Conservation (phyloP, 2,329 filamentous ascomycete species). For the Diplodia seriata region DNA sequence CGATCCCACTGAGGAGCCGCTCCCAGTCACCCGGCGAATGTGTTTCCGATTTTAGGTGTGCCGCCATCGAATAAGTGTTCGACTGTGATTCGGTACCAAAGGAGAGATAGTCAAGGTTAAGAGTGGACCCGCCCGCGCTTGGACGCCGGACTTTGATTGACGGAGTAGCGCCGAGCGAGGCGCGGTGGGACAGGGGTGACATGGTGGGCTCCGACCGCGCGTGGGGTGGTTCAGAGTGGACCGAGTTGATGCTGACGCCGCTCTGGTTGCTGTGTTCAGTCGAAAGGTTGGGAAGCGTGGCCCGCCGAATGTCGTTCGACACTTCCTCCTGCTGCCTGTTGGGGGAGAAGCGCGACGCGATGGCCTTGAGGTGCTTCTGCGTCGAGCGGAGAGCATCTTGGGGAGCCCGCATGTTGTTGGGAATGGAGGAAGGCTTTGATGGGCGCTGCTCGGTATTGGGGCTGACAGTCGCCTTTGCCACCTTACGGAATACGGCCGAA, state of each 20-base stretch:
- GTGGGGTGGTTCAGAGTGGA: conserved; percentile 52
- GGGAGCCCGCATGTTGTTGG: conserved; percentile 43
- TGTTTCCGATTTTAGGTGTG: conserved; percentile 52
- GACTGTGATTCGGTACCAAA: conserved; percentile 50
- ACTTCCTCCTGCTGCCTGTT: conserved; percentile 39
- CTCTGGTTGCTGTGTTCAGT: conserved; percentile 51
- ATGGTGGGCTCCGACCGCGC: conserved; percentile 57
- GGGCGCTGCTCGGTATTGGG: conserved; percentile 40
- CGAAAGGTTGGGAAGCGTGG: conserved; percentile 53
- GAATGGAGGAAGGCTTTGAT: not conserved
- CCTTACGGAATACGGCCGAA: conserved; percentile 59
- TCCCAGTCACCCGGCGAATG: conserved; percentile 77
- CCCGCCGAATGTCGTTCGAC: conserved; percentile 47
- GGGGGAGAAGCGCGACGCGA: conserved; percentile 54
- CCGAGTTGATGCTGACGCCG: conserved; percentile 59
- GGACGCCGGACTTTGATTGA: conserved; percentile 48
- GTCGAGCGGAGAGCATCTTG: conserved; percentile 51
- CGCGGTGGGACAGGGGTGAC: conserved; percentile 50
- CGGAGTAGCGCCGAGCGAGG: conserved; percentile 42
- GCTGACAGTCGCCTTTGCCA: conserved; percentile 52
- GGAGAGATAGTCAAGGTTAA: conserved; percentile 58
- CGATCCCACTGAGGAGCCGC: conserved; percentile 77
- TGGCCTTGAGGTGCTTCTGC: conserved; percentile 57
- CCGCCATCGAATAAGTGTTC: conserved; percentile 39
- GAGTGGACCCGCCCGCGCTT: conserved; percentile 40